Evolutionary conservation across 345 rosid species (phyloP).

Genomic region (Bretschneidera sinensis): DNA sequence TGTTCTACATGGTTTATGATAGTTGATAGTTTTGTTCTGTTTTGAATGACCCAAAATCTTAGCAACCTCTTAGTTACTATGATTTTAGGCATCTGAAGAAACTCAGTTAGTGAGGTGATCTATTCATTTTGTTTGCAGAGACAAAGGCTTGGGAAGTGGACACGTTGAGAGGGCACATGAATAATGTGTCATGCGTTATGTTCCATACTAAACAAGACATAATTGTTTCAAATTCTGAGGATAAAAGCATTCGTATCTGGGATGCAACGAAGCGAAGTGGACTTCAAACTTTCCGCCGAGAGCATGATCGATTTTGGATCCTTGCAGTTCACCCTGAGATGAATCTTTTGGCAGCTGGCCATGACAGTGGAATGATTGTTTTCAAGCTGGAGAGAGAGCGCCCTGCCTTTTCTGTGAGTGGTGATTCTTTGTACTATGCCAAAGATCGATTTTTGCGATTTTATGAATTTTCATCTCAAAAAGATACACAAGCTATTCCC

Average conservation of each 20-base stretch:
- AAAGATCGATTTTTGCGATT: constrained; percentile 81
- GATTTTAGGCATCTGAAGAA: neutral
- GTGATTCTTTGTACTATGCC: constrained; percentile 63
- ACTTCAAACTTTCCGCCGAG: constrained; percentile 90
- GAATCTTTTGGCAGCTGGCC: constrained; percentile 97
- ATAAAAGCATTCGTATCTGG: constrained; percentile 95
- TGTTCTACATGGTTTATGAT: no score
- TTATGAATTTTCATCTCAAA: constrained; percentile 71
- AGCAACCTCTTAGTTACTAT: neutral
- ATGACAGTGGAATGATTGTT: constrained; percentile 95
- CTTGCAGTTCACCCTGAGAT: constrained; percentile 92
- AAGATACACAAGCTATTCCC: constrained; percentile 75
- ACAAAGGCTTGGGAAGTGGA: constrained; percentile 99
- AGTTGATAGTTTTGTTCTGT: neutral
- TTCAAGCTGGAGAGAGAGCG: constrained; percentile 96
- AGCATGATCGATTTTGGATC: constrained; percentile 95
- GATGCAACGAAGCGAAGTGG: constrained; percentile 90
- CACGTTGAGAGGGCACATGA: constrained; percentile 94
- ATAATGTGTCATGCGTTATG: constrained; percentile 93
- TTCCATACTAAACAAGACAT: constrained; percentile 94
- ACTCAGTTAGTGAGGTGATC: neutral
- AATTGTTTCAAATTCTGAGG: constrained; percentile 96
- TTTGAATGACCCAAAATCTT: no score
- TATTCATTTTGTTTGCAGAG: constrained; percentile 44
- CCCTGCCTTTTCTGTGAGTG: constrained; percentile 85